phyloP scores from a whole-genome alignment of 2,329 filamentous ascomycete species.

The Daldinia sp. region DNA sequence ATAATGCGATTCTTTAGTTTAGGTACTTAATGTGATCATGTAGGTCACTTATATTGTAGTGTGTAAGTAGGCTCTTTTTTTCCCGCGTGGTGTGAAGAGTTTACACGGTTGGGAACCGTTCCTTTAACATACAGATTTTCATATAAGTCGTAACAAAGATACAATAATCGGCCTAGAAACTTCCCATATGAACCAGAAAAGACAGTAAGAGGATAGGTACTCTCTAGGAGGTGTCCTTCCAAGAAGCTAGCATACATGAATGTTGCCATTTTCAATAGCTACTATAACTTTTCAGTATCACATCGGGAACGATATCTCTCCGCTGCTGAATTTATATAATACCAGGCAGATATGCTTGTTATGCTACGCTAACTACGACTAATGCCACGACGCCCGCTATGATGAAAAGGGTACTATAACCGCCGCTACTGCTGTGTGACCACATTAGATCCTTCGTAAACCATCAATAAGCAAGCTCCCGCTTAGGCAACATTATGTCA shows the following conservation, averaged over 20 bases:
- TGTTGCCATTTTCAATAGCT: constrained; percentile 11
- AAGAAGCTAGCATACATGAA: neutral
- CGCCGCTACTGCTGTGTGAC: constrained; percentile 36
- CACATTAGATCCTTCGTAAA: constrained; percentile 23
- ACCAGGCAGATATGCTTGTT: constrained; percentile 8
- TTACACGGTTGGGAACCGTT: neutral
- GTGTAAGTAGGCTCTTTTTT: neutral
- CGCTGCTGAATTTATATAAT: constrained; percentile 16
- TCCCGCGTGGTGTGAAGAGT: neutral
- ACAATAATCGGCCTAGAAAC: neutral
- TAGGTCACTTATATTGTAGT: neutral
- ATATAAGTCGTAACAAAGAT: neutral
- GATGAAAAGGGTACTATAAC: constrained; percentile 27
- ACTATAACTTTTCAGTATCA: neutral
- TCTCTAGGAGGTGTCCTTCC: neutral
- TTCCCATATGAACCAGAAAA: neutral
- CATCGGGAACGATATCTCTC: constrained; percentile 1
- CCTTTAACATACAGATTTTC: neutral
- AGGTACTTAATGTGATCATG: too few relatives aligned
- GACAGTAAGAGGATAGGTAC: neutral
- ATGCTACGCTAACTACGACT: constrained; percentile 18
- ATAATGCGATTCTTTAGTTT: neutral
- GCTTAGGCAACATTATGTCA: constrained; percentile 15
- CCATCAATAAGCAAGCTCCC: neutral
- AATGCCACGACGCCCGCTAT: constrained; percentile 31